Evolutionary conservation across 164 flowering plant genomes (phyloP).

Genomic region (Echeveria elegans): DNA sequence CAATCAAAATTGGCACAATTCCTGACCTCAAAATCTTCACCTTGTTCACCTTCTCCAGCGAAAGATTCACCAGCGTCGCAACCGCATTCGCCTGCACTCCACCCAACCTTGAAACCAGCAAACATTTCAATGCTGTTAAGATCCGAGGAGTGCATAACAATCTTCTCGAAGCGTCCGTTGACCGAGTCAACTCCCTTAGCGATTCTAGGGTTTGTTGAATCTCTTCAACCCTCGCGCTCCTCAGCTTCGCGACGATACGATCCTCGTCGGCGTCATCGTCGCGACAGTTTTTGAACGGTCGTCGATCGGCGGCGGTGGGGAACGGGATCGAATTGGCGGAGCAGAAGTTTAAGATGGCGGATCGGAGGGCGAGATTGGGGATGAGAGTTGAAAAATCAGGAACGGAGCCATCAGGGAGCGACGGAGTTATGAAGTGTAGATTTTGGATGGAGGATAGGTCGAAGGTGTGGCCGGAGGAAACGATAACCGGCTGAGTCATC

Average conservation of each 20-base stretch:
- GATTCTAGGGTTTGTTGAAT: constrained; percentile 21
- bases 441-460: constrained; percentile 24
- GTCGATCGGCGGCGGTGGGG: constrained; percentile 23
- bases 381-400: constrained; percentile 37
- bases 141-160: constrained; percentile 22
- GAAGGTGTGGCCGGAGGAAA: constrained; percentile 38
- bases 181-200: constrained; percentile 24
- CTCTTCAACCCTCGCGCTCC: constrained; percentile 20
- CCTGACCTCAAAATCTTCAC: constrained; percentile 43
- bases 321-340: background rate
- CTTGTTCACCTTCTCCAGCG: constrained; percentile 31
- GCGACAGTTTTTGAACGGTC: constrained; percentile 20
- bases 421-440: constrained; percentile 17
- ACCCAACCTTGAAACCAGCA: constrained; percentile 19
- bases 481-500: constrained; percentile 40
- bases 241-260: constrained; percentile 19
- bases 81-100: constrained; percentile 29
- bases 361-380: constrained; percentile 36
- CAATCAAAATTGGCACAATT: constrained; percentile 33
- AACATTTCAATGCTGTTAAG: constrained; percentile 22
- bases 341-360: constrained; percentile 34
- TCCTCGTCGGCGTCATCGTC: constrained; percentile 9
- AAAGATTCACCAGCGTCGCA: constrained; percentile 35
- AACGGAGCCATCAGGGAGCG: constrained; percentile 11
- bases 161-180: constrained; percentile 17